A percentile compares a stretch with the other conserved stretches of the same genome.
These are phyloP conservation scores for Starmerella tilneyi DNA, from an alignment of 805 yeast genomes.

Conservation along the genomic window DNA sequence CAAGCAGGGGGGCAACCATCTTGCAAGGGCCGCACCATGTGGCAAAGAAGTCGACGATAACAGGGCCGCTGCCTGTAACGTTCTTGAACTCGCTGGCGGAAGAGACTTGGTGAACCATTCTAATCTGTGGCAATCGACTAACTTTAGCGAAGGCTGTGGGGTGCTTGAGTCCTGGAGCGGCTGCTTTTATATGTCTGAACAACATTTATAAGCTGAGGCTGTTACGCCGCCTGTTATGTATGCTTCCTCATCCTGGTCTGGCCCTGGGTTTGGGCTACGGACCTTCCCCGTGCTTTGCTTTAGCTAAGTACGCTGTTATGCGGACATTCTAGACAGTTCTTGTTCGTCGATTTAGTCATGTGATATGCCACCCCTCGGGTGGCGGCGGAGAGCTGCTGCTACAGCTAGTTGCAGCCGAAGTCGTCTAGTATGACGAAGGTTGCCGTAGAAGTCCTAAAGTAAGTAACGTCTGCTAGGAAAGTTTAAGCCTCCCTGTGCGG, in stretches of 20 bases:
- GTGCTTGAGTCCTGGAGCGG: too few relatives aligned
- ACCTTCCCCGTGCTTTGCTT: background rate
- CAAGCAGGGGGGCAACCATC: slow-evolving; percentile 88
- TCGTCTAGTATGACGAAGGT: too few relatives aligned
- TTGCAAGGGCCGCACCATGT: slow-evolving; percentile 99
- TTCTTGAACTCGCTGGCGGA: slow-evolving; percentile 53
- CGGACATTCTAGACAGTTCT: slow-evolving; percentile 4
- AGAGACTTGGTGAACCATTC: slow-evolving; percentile 47
- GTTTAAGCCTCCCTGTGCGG: too few relatives aligned
- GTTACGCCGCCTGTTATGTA: background rate
- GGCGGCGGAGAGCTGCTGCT: too few relatives aligned
- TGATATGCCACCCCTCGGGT: too few relatives aligned
- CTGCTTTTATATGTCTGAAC: background rate
- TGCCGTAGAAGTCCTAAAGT: too few relatives aligned
- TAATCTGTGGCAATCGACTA: too few relatives aligned
- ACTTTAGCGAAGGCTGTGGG: too few relatives aligned
- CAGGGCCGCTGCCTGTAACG: slow-evolving; percentile 60
- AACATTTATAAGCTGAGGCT: background rate
- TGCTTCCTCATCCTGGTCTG: slow-evolving; percentile 6
- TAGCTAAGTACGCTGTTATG: slow-evolving; percentile 5
- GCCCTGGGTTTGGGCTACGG: slow-evolving; percentile 3
- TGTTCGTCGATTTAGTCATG: too few relatives aligned
- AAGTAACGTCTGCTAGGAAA: too few relatives aligned
- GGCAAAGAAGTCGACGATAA: slow-evolving; percentile 92
- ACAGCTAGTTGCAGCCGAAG: too few relatives aligned